Conservation (phyloP, 306 rosid species). For the Castanea sativa region DNA sequence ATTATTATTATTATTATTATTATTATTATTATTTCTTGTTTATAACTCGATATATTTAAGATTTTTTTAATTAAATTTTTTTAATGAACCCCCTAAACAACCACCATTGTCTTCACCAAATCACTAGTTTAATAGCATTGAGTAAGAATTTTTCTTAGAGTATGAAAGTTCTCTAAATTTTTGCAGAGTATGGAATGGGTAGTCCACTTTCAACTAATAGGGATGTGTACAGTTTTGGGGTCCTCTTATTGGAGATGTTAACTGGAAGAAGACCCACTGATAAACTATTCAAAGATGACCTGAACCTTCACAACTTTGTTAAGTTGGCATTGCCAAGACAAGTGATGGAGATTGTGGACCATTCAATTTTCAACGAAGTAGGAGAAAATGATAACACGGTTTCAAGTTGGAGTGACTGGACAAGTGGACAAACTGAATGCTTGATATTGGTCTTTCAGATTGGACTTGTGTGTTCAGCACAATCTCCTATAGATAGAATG, state of each 20-base stretch:
- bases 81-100: too few relatives aligned
- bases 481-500: neutral
- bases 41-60: too few relatives aligned
- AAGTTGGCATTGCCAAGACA: neutral
- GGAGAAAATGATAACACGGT: neutral
- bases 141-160: neutral
- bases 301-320: slow-evolving; percentile 2
- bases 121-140: neutral
- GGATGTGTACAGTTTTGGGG: slow-evolving; percentile 9
- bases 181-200: slow-evolving; percentile 19
- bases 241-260: slow-evolving; percentile 17
- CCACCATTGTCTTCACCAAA: neutral
- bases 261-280: neutral
- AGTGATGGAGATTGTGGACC: neutral
- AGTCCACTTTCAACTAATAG: neutral
- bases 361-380: neutral
- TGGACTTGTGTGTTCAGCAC: slow-evolving; percentile 6
- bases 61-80: too few relatives aligned
- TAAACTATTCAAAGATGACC: neutral
- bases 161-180: neutral
- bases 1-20: too few relatives aligned
- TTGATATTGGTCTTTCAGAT: neutral
- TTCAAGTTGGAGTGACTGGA: neutral
- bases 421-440: neutral
- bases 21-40: too few relatives aligned